A percentile compares a stretch with the other conserved stretches of the same genome.
Conservation (phyloP, 306 rosid genomes). For the Trifolium fragiferum region DNA sequence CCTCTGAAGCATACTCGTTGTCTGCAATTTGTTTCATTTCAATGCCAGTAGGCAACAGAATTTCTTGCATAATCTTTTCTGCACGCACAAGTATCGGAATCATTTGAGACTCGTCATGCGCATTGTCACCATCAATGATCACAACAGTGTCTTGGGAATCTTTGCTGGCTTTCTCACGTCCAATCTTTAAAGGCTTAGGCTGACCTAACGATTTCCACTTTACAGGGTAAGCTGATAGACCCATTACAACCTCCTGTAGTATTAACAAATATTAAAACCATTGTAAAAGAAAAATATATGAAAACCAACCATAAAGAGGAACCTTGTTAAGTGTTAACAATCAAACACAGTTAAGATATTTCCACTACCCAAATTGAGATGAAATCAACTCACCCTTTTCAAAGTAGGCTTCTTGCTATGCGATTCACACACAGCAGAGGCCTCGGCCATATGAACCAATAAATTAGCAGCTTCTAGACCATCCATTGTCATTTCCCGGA, state of each 20-base stretch:
- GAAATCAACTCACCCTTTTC: conserved; percentile 45
- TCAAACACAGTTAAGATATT: not conserved
- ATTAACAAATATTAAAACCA: not conserved
- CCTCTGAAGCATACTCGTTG: conserved; percentile 56
- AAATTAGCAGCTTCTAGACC: conserved; percentile 75
- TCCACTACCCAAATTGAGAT: not conserved
- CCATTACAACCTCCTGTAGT: conserved; percentile 41
- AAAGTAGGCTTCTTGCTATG: conserved; percentile 33
- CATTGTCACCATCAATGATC: conserved; percentile 19
- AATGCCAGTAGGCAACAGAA: conserved; percentile 59
- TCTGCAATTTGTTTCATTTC: conserved; percentile 52
- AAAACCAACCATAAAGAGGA: not conserved
- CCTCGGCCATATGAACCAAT: conserved; percentile 54
- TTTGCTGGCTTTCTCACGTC: conserved; percentile 32
- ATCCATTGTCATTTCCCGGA: conserved; percentile 76
- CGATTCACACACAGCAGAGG: conserved; percentile 66
- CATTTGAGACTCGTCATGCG: conserved; percentile 10
- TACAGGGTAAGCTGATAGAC: not conserved
- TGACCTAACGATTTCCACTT: conserved; percentile 59
- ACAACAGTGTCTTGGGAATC: not conserved
- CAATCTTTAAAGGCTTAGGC: not conserved
- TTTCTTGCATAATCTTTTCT: conserved; percentile 25
- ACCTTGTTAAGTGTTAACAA: conserved; percentile 18
- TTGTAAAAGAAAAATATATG: not conserved
- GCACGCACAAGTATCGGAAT: not conserved